Base-by-base conservation (phyloP, 441 rosid genomes). In the Francoa sonchifolia region DNA sequence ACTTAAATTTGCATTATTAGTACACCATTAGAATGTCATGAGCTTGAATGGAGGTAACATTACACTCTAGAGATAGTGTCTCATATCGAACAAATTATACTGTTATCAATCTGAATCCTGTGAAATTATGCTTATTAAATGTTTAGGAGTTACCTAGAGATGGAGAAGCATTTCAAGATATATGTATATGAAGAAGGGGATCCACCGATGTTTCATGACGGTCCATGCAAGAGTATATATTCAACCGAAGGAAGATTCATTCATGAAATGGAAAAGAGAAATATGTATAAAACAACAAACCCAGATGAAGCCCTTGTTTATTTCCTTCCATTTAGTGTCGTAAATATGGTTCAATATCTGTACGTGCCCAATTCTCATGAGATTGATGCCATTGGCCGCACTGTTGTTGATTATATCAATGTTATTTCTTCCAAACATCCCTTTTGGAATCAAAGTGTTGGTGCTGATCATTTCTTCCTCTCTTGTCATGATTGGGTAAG, bases 401-500 rank as follows among this genome's bases (percentile, higher is more conserved):
- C 66, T 1, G 52, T 74, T 8, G 62, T 47, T 1, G 86, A 77
- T 37, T 77, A 77, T 47, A 32, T 72, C 19, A 32, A 42, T 3
- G 22, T 66, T 33, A 42, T 74, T 13, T 44, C 79, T 31, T 4
- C 13, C 1, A 71, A 49, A 37, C 51, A 77, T 55, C 69, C 69
- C 7, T 77, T 53, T 42, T 71, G 86, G 82, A 77, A 77, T 44
- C 61, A 67, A 17, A 77, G 76, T 54, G 63, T 61, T 1, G 82
- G 82, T 3, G 65, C 70, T 8, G 82, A 77, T 43, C 86, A 77
- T 50, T 57, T 69, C 55, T 71, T 77, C 76, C 55, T 77, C 9
- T 62, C 82, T 31, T 77, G 82, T 57, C 76, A 77, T 43, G 85
- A 77, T 41, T 77, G 85, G 80, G 85, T 76, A 55, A 22, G 59